Evolutionary conservation across 1,139 yeast genomes (phyloP).

Genomic region (Kluyveromyces sp.): DNA sequence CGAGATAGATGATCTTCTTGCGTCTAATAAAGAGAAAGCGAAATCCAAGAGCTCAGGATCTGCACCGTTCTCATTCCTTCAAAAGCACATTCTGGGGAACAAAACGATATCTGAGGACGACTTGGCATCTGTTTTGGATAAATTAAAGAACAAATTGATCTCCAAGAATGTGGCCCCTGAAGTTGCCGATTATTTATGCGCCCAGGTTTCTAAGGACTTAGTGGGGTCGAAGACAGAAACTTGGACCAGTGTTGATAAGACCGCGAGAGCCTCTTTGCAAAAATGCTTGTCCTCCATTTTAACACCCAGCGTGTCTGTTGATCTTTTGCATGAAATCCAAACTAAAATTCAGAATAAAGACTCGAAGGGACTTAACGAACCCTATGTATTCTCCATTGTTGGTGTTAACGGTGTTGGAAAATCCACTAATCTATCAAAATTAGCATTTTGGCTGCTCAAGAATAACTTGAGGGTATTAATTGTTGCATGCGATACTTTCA

Average conservation of each 20-base stretch:
- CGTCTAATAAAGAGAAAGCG: slow-evolving; percentile 40
- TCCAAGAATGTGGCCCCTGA: slow-evolving; percentile 46
- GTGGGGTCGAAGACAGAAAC: slow-evolving; percentile 60
- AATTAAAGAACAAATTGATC: slow-evolving; percentile 46
- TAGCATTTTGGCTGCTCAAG: slow-evolving; percentile 92
- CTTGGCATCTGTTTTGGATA: slow-evolving; percentile 45
- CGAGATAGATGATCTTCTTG: slow-evolving; percentile 29
- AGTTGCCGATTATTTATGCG: slow-evolving; percentile 52
- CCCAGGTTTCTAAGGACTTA: slow-evolving; percentile 51
- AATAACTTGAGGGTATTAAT: slow-evolving; percentile 80
- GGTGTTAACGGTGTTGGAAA: slow-evolving; percentile 99
- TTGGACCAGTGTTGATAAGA: slow-evolving; percentile 56
- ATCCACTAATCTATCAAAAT: slow-evolving; percentile 87
- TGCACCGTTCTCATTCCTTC: slow-evolving; percentile 47
- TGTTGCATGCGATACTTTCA: slow-evolving; percentile 96
- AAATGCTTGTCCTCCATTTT: slow-evolving; percentile 74
- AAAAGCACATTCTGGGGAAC: slow-evolving; percentile 52
- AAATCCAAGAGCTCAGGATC: slow-evolving; percentile 22
- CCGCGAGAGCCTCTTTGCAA: slow-evolving; percentile 60
- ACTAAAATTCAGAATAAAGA: slow-evolving; percentile 32
- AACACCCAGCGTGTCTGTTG: slow-evolving; percentile 90
- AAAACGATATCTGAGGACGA: slow-evolving; percentile 49
- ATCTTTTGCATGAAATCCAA: slow-evolving; percentile 77
- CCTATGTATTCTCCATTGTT: slow-evolving; percentile 91
- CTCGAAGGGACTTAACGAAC: slow-evolving; percentile 38